Percentiles rank a stretch among this genome's conserved stretches.
Conservation (phyloP, 2,329 filamentous ascomycete species). For the Ceratocystis huliohia region DNA sequence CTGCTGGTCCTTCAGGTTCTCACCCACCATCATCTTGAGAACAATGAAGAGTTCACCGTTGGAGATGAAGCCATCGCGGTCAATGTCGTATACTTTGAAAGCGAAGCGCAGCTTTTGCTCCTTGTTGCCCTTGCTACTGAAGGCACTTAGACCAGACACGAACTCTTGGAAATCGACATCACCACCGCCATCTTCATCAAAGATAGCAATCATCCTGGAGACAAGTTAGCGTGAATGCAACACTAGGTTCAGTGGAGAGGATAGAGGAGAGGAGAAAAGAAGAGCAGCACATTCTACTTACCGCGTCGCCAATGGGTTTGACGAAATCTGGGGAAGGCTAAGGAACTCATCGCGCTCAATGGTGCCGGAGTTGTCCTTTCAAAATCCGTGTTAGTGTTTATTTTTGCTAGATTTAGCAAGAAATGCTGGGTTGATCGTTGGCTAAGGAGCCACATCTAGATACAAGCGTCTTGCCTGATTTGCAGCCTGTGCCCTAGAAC, state of each 20-base stretch:
- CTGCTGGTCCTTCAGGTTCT: conserved; percentile 97
- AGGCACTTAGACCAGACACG: conserved; percentile 85
- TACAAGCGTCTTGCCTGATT: background rate
- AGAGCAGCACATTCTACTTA: conserved; percentile 28
- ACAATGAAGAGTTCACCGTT: conserved; percentile 99
- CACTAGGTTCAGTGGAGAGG: background rate
- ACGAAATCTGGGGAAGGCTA: conserved; percentile 90
- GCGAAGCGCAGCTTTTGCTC: conserved; percentile 96
- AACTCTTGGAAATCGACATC: conserved; percentile 99
- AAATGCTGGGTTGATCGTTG: too few relatives aligned
- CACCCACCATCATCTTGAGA: conserved; percentile 99
- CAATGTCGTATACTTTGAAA: conserved; percentile 99
- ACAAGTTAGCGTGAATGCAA: background rate
- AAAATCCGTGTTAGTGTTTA: background rate
- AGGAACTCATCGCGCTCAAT: conserved; percentile 98
- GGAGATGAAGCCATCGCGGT: conserved; percentile 95
- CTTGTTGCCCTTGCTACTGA: conserved; percentile 97
- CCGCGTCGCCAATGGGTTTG: conserved; percentile 93
- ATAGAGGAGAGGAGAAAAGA: background rate
- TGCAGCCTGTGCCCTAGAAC: background rate
- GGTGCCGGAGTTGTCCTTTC: conserved; percentile 87
- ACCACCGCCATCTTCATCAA: conserved; percentile 95
- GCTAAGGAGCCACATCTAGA: background rate
- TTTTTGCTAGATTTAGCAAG: too few relatives aligned
- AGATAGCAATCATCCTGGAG: conserved; percentile 89